Percentiles rank a stretch among this genome's conserved stretches.
phyloP scores from a whole-genome alignment of 2,329 filamentous ascomycete species.

The Fusarium annulatum region DNA sequence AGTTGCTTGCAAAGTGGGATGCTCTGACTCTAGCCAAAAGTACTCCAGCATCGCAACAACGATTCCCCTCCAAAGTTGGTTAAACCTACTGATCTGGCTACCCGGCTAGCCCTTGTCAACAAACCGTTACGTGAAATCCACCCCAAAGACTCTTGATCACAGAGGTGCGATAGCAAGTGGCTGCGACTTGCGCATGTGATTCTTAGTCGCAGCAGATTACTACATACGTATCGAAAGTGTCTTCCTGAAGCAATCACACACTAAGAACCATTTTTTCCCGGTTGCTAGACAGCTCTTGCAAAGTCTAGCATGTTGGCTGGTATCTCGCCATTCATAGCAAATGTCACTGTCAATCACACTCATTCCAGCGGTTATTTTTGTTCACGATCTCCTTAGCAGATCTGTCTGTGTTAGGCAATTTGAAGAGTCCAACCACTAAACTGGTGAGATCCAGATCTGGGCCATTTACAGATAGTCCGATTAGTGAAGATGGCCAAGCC shows the following conservation, averaged over 20 bases:
- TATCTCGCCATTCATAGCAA: not conserved
- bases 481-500: conserved; percentile 12
- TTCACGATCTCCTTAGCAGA: not conserved
- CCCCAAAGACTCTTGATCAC: not conserved
- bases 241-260: not conserved
- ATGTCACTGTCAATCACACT: not conserved
- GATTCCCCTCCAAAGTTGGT: conserved; percentile 1
- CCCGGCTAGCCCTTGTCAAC: conserved; percentile 1
- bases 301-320: not conserved
- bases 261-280: not conserved
- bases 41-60: not conserved
- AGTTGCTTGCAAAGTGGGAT: not conserved
- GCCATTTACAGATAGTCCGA: conserved; percentile 13
- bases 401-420: conserved; percentile 19
- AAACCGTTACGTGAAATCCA: not conserved
- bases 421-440: conserved; percentile 2
- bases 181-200: conserved; percentile 24
- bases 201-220: not conserved
- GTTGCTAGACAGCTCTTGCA: not conserved
- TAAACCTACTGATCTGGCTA: conserved; percentile 21
- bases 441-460: not conserved
- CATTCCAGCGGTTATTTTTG: not conserved
- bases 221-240: not conserved
- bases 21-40: not conserved
- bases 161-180: not conserved